Evolutionary conservation across 2,329 filamentous ascomycete genomes (phyloP).

Genomic region (Furcasterigmium furcatum): DNA sequence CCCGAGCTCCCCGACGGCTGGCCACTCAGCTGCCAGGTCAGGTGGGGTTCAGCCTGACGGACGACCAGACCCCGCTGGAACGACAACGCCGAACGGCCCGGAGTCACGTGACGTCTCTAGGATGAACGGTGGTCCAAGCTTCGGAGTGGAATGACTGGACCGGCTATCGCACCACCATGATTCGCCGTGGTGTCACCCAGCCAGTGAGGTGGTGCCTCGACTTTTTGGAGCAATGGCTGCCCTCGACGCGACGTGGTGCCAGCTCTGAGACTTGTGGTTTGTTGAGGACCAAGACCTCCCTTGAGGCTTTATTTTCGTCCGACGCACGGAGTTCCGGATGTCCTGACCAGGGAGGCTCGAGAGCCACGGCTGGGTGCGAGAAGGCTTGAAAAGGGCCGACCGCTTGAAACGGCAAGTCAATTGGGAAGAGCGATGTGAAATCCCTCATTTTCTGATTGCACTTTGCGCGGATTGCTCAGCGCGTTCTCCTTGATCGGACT

Average conservation of each 20-base stretch:
- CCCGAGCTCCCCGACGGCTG: not conserved
- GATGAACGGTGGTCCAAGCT: not conserved
- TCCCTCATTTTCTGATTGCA: not conserved
- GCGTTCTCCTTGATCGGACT: slow-evolving; percentile 11
- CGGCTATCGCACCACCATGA: not conserved
- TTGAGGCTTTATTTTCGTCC: not conserved
- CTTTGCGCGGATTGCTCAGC: not conserved
- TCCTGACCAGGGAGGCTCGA: no score
- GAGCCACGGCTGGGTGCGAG: no score
- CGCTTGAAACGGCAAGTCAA: no score
- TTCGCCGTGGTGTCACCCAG: not conserved
- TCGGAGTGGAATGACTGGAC: not conserved
- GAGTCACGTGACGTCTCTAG: not conserved
- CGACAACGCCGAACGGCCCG: not conserved
- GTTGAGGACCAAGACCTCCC: not conserved
- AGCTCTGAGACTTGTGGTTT: not conserved
- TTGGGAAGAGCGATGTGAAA: no score
- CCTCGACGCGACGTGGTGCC: not conserved
- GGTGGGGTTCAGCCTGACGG: not conserved
- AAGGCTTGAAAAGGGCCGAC: no score
- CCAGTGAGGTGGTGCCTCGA: not conserved
- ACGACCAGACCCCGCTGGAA: not conserved
- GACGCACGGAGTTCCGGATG: not conserved
- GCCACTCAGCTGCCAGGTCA: not conserved
- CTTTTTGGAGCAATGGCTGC: not conserved